Conservation (phyloP, 2,329 filamentous ascomycete genomes). For the Penicillium hesseltinei region DNA sequence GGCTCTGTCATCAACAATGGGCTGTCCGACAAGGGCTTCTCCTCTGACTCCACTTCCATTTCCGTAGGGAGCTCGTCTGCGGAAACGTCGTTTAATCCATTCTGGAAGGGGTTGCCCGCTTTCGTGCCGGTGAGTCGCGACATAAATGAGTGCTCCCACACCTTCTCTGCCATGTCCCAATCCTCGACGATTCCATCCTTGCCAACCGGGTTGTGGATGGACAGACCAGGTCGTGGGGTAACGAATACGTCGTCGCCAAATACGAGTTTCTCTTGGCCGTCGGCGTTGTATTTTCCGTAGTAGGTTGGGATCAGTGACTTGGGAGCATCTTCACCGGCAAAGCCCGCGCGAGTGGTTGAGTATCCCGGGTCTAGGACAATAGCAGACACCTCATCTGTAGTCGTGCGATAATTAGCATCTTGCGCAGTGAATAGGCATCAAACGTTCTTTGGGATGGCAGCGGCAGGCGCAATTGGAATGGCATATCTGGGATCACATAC, state of each 20-base stretch:
- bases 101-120: conserved; percentile 67
- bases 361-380: conserved; percentile 95
- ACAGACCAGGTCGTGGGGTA: conserved; percentile 70
- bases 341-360: conserved; percentile 86
- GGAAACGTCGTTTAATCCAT: conserved; percentile 71
- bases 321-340: conserved; percentile 95
- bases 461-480: background rate
- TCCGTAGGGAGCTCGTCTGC: conserved; percentile 58
- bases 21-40: conserved; percentile 83
- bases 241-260: conserved; percentile 91
- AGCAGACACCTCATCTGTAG: conserved; percentile 88
- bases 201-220: conserved; percentile 89
- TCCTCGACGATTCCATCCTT: conserved; percentile 89
- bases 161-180: conserved; percentile 84
- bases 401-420: background rate
- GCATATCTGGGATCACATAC: conserved; percentile 33
- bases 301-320: conserved; percentile 90
- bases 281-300: conserved; percentile 65
- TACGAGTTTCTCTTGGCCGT: conserved; percentile 57
- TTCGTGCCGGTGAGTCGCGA: conserved; percentile 79
- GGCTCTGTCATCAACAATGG: conserved; percentile 92
- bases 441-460: background rate
- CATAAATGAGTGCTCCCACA: conserved; percentile 93
- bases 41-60: conserved; percentile 60
- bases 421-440: no score